Evolutionary conservation across 108 stramenopile species (phyloP).

Genomic region (Hondaea fermentalgiana): DNA sequence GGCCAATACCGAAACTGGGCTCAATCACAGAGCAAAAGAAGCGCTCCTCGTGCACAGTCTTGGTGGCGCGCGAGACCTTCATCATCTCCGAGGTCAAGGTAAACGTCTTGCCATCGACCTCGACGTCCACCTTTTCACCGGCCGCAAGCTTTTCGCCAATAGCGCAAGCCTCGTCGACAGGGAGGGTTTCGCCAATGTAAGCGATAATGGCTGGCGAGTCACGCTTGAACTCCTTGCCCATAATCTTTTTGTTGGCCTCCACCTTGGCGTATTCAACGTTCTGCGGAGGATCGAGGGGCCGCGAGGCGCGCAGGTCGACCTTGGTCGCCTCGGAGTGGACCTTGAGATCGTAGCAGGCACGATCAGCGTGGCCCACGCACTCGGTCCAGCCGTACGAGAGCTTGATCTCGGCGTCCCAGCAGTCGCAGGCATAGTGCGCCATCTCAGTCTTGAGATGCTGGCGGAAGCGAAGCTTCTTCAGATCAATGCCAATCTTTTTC

Average conservation of each 20-base stretch:
- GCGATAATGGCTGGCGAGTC: conserved; percentile 76
- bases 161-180: conserved; percentile 76
- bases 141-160: conserved; percentile 73
- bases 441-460: conserved; percentile 99
- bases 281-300: conserved; percentile 65
- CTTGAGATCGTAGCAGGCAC: conserved; percentile 94
- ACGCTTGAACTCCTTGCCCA: conserved; percentile 79
- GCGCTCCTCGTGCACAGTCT: conserved; percentile 86
- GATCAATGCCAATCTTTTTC: conserved; percentile 91
- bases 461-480: conserved; percentile 80
- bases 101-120: conserved; percentile 49
- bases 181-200: conserved; percentile 57
- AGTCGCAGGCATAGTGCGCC: conserved; percentile 99
- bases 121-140: conserved; percentile 72
- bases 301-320: conserved; percentile 80
- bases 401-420: conserved; percentile 99
- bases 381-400: conserved; percentile 97
- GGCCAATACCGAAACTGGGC: conserved; percentile 98
- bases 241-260: conserved; percentile 68
- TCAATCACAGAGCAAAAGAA: conserved; percentile 98
- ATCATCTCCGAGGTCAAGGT: conserved; percentile 78
- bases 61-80: conserved; percentile 48
- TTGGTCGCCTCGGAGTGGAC: conserved; percentile 90
- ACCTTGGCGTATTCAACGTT: conserved; percentile 74
- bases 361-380: conserved; percentile 99